phyloP scores from a whole-genome alignment of 1,284 basidiomycete genomes.

The Pseudozyma sp. region DNA sequence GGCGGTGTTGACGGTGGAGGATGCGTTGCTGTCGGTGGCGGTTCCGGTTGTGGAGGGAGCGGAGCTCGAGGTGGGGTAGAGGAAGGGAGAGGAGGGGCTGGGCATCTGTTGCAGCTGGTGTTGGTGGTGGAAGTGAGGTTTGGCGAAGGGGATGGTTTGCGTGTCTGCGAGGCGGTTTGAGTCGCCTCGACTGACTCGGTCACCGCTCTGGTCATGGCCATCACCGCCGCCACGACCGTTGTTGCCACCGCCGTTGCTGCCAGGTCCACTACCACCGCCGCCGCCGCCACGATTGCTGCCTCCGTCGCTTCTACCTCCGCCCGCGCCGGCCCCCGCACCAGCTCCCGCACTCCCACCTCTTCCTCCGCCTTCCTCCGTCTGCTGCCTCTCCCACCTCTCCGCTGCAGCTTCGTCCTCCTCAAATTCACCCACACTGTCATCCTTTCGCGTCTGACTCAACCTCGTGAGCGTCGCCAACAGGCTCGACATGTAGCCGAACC shows the following conservation, averaged over 20 bases:
- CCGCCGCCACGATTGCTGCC: neutral
- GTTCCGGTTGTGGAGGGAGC: neutral
- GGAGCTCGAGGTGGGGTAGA: neutral
- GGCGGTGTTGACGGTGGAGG: slow-evolving; percentile 19
- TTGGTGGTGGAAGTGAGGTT: neutral
- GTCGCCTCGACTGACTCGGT: neutral
- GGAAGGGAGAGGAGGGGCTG: slow-evolving; percentile 1
- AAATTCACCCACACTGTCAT: slow-evolving; percentile 14
- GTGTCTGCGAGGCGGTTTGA: neutral
- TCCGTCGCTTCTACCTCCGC: neutral
- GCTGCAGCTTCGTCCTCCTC: slow-evolving; percentile 9
- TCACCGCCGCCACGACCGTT: neutral
- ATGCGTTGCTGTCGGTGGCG: slow-evolving; percentile 5
- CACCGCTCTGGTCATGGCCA: neutral
- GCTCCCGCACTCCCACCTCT: slow-evolving; percentile 2
- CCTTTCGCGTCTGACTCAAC: slow-evolving; percentile 33
- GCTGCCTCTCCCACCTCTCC: slow-evolving; percentile 6
- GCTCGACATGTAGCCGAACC: slow-evolving; percentile 41
- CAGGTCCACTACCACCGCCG: neutral
- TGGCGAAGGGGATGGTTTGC: neutral
- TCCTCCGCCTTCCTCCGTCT: neutral
- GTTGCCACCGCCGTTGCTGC: neutral
- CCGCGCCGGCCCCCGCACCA: slow-evolving; percentile 4
- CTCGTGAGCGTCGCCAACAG: slow-evolving; percentile 34
- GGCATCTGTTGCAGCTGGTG: neutral